Base-by-base conservation (phyloP, 2,329 filamentous ascomycete genomes). In the Basipetospora chlamydospora region DNA sequence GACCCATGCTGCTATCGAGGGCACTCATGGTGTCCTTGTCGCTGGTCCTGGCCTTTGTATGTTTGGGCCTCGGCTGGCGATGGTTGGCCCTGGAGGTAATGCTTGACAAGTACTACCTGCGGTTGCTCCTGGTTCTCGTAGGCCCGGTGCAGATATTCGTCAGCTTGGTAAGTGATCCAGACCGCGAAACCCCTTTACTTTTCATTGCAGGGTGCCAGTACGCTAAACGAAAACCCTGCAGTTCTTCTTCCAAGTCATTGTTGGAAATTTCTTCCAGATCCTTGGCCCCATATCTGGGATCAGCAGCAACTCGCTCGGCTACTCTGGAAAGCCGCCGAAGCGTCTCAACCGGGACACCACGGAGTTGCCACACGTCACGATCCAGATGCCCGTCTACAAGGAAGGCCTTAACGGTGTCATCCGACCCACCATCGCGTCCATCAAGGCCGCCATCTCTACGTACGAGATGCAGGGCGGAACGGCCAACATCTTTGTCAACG, bases 121-220 rank as follows among this genome's bases (percentile, higher is more conserved):
- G 76, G 25, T 43, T 77, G 11, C 64, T 64, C 5, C 65, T 80
- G 39, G 23, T 75, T 2, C 49, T 60, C 10, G 64, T 61, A 20
- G 47, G 66, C 5, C 62, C 73, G 1, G 50, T 71, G 13, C 69
- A 77, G 47, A 55, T 71, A 17, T 80, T 77, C 62, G 61, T 78
- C 37, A 63, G 60, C 38, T 48, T 74, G 46, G 34, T 36, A 22
- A 16, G n/a, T n/a, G n/a, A n/a, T n/a, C n/a, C n/a, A n/a, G 34
- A 28, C 18, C n/a, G n/a, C n/a, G 9, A 12, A 9, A 13, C 6
- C 15, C n/a, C 13, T 17, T 18, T 21, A 2, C 12, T 20, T n/a
- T 16, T 6, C n/a, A 15, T 5, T n/a, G 3, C 5, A 26, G 12
- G 6, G 23, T 15, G 5, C 13, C n/a, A n/a, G n/a, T n/a, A n/a